phyloP scores from a whole-genome alignment of 495 filamentous ascomycete species.

The Cetradonia linearis region DNA sequence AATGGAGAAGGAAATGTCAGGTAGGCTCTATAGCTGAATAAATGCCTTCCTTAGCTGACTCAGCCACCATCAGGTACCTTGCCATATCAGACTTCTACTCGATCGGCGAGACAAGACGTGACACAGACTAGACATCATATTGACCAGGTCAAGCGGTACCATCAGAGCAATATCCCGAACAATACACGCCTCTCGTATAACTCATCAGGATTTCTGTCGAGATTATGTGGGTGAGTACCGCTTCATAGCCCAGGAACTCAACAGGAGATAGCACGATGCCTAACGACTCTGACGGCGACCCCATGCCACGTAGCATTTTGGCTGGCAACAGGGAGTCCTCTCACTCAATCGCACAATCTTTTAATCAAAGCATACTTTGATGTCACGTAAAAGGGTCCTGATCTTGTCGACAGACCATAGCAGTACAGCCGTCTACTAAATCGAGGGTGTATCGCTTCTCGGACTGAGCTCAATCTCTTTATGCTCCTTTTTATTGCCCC shows the following conservation, averaged over 20 bases:
- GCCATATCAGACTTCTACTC: slow-evolving; percentile 23
- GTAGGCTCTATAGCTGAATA: slow-evolving; percentile 4
- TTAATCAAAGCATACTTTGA: not conserved
- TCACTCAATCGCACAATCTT: not conserved
- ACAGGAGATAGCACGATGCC: not conserved
- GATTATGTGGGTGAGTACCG: not conserved
- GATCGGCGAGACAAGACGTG: slow-evolving; percentile 19
- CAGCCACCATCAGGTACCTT: slow-evolving; percentile 18
- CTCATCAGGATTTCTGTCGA: not conserved
- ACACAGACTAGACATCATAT: not conserved
- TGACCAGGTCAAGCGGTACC: not conserved
- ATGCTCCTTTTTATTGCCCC: no score
- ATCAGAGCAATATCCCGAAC: not conserved
- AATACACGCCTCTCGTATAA: no score
- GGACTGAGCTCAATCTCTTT: no score
- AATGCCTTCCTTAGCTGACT: not conserved
- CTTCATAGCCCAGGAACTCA: not conserved
- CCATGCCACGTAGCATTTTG: not conserved
- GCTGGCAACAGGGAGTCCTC: not conserved
- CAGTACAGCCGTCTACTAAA: no score
- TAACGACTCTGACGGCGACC: not conserved
- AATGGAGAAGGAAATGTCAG: slow-evolving; percentile 19
- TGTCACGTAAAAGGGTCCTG: no score
- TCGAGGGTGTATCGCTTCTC: no score
- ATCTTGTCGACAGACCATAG: no score